Conservation (phyloP, 345 rosid genomes). For the Eucalyptus fibrosa region DNA sequence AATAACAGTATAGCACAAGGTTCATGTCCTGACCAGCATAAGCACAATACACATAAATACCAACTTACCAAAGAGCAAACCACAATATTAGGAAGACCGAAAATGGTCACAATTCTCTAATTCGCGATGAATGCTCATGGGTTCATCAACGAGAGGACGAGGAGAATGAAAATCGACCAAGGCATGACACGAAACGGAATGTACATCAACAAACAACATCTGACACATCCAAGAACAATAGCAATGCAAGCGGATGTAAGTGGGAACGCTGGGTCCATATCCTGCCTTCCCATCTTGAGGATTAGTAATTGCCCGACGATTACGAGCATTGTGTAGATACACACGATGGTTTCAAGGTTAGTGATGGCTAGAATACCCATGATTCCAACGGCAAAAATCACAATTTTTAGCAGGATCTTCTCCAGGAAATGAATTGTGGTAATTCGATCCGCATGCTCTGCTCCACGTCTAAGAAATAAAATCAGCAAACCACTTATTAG, state of each 20-base stretch:
- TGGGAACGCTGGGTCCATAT: too few relatives aligned
- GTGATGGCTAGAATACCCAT: neutral
- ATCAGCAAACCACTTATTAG: neutral
- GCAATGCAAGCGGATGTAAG: neutral
- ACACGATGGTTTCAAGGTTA: neutral
- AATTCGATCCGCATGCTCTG: neutral
- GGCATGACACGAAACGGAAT: neutral
- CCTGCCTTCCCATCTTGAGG: neutral
- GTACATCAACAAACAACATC: accelerated
- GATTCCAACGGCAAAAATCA: neutral
- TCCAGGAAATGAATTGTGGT: accelerated
- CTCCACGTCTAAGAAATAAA: neutral
- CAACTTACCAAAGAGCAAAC: neutral
- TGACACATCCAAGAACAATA: neutral
- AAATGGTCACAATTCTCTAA: neutral
- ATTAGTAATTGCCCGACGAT: too few relatives aligned
- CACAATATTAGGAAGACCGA: neutral
- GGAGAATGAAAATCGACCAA: neutral
- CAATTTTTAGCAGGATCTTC: neutral
- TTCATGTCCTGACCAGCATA: neutral
- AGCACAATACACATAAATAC: neutral
- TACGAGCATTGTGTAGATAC: neutral
- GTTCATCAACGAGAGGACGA: neutral
- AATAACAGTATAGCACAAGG: too few relatives aligned
- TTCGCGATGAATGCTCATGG: neutral